phyloP scores from a whole-genome alignment of 2,329 filamentous ascomycete genomes.

The Nigrospora sphaerica region DNA sequence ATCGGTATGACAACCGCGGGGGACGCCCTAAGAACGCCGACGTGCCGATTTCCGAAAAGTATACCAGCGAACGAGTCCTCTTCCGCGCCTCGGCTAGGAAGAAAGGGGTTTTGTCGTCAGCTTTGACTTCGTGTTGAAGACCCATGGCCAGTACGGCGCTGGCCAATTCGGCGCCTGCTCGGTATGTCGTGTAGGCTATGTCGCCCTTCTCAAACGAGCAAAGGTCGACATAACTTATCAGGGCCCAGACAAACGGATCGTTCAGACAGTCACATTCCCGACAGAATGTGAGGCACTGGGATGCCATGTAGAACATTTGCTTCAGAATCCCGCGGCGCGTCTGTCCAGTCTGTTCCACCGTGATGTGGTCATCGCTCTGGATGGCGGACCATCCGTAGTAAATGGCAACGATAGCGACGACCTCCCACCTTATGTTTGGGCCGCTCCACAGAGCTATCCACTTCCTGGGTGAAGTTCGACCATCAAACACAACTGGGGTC shows the following conservation, averaged over 20 bases:
- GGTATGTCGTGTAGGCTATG: constrained; percentile 19
- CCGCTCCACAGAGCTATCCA: constrained; percentile 21
- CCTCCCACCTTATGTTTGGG: constrained; percentile 24
- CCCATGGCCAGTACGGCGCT: constrained; percentile 23
- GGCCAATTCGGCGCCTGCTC: constrained; percentile 20
- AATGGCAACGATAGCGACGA: constrained; percentile 24
- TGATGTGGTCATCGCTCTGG: constrained; percentile 15
- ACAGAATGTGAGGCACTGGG: constrained; percentile 21
- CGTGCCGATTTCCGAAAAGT: constrained; percentile 21
- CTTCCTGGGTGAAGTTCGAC: constrained; percentile 17
- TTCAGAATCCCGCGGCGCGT: constrained; percentile 16
- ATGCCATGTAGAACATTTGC: constrained; percentile 19
- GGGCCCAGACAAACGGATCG: constrained; percentile 24
- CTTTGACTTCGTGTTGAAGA: constrained; percentile 21
- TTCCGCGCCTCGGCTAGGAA: constrained; percentile 23
- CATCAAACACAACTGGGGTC: constrained; percentile 16
- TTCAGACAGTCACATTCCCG: constrained; percentile 23
- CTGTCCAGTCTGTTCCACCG: constrained; percentile 18
- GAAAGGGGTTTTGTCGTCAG: constrained; percentile 19
- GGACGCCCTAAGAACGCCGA: constrained; percentile 24
- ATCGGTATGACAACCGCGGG: constrained; percentile 23
- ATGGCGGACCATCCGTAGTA: constrained; percentile 18
- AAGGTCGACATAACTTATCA: constrained; percentile 16
- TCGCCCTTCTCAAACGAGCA: constrained; percentile 18
- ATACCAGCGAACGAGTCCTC: constrained; percentile 14